Evolutionary conservation across 2,329 filamentous ascomycete species (phyloP), one percentile per base, ranked within the genome.

Genomic region (Phialophora expanda): DNA sequence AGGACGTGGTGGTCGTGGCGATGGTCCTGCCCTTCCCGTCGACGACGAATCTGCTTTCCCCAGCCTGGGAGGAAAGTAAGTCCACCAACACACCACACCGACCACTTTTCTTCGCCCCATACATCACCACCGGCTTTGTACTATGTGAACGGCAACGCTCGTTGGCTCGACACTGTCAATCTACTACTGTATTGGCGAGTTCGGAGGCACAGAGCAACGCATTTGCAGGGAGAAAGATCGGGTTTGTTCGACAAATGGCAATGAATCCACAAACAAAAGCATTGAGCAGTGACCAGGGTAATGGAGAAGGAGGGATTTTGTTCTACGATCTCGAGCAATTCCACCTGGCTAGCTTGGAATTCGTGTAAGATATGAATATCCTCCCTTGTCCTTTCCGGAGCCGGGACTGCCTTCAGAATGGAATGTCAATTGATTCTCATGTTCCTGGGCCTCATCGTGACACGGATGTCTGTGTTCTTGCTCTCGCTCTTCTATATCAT

Each of bases 21-120:
- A 73, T 56, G 72, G 56, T 53, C 67, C 66, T 24, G 50, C 56
- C 9, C 64, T 71, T 20, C 61, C 69, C 41, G 69, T 73, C 67
- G 61, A 72, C 66, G 72, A 73, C 64, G 65, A 71, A 50, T 63
- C 62, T 51, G 70, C 71, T 53, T 73, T 73, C 64, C 72, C 72
- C 50, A 70, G 66, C 58, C 66, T 73, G 28, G 72, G 72, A 54
- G 70, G 65, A 66, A 73, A 73, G 53, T 73, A 72, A 62, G 57
- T 12, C 46, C 54, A 34, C 28, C 56, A 26, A 61, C 60, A 20
- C 24, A 46, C 14, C 24, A 46, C 57, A 64, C 38, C 55, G 56
- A 28, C 51, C 24, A 32, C 63, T 67, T 63, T 46, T 50, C 62
- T 65, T 69, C 65, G 48, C 58, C 32, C 54, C 12, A 30, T 46